A percentile compares a stretch with the other conserved stretches of the same genome.
Conservation (phyloP, 2,329 filamentous ascomycete species). For the Fusarium luffae region DNA sequence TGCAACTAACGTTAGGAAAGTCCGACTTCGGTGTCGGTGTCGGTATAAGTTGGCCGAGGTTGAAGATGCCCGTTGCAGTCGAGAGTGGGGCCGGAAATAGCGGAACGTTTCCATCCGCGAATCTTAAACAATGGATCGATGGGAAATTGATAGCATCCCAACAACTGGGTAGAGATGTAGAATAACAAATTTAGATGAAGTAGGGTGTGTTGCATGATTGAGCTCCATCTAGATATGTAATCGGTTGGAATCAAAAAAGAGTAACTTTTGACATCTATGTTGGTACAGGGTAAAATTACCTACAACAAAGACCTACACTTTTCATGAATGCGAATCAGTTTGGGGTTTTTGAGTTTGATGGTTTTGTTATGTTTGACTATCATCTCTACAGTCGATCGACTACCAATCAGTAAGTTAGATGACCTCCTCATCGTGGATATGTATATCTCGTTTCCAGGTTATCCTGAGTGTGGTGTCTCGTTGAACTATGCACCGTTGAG, state of each 20-base stretch:
- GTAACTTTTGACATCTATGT: too few species aligned
- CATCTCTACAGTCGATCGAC: background rate
- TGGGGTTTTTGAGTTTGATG: background rate
- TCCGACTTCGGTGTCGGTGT: constrained; percentile 34
- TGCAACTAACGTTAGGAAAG: constrained; percentile 27
- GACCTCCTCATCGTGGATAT: background rate
- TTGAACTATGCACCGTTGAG: background rate
- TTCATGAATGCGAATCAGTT: background rate
- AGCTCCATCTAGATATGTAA: background rate
- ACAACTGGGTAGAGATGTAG: background rate
- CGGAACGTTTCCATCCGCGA: fast-evolving
- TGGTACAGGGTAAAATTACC: background rate
- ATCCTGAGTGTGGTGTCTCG: background rate
- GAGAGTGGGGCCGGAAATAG: constrained; percentile 20
- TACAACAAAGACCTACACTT: background rate
- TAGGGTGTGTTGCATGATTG: too few species aligned
- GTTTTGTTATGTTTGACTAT: background rate
- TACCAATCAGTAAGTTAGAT: background rate
- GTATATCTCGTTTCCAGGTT: background rate
- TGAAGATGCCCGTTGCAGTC: background rate
- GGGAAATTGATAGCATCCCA: background rate
- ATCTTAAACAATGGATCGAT: background rate
- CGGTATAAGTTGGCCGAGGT: constrained; percentile 12
- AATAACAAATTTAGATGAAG: background rate
- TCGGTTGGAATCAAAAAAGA: background rate